These are phyloP conservation scores for Diospyros lotus DNA, from an alignment of 148 eudicot species.

Conservation along the genomic window DNA sequence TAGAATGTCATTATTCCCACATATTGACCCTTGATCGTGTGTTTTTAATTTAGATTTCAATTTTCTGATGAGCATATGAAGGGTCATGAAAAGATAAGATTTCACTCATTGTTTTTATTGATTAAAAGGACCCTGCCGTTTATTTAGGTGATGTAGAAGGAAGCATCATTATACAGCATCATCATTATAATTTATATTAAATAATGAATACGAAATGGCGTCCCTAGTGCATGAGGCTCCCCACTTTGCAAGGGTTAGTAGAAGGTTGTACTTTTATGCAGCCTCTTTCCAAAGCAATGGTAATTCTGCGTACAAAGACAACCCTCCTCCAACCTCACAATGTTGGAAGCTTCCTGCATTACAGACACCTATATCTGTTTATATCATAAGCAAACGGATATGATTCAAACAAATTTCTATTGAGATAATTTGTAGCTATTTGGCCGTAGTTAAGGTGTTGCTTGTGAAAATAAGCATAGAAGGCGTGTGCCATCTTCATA, in stretches of 20 bases:
- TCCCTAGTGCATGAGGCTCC: too few relatives aligned
- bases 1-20: background rate
- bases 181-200: too few relatives aligned
- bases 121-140: background rate
- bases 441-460: background rate
- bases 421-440: background rate
- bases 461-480: background rate
- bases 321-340: too few relatives aligned
- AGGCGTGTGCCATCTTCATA: background rate
- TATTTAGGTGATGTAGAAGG: background rate
- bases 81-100: background rate
- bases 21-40: background rate
- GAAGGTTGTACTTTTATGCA: too few relatives aligned
- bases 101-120: background rate
- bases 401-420: background rate
- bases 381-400: too few relatives aligned
- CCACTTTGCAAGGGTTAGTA: too few relatives aligned
- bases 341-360: too few relatives aligned
- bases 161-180: background rate
- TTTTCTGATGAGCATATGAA: constrained; percentile 1
- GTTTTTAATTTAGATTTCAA: background rate
- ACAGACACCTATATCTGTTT: too few relatives aligned
- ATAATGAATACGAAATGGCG: too few relatives aligned
- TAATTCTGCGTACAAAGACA: too few relatives aligned
- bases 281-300: too few relatives aligned